Conservation (phyloP, 2,329 filamentous ascomycete genomes). For the Neopestalotiopsis sp. region DNA sequence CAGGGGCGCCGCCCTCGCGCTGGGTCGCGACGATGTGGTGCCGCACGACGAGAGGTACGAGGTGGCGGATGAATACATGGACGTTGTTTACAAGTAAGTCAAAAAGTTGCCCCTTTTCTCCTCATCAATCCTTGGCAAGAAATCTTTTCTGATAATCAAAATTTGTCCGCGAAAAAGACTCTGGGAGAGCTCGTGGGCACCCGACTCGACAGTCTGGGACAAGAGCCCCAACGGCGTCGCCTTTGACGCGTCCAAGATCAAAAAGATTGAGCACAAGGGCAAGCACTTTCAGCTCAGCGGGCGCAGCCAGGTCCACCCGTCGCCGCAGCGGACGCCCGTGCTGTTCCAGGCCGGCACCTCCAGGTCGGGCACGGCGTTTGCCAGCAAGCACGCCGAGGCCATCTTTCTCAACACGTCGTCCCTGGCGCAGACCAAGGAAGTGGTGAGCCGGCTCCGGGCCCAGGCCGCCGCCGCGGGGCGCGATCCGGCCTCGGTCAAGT, state of each 20-base stretch:
- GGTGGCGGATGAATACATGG: slow-evolving; percentile 65
- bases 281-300: slow-evolving; percentile 53
- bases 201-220: slow-evolving; percentile 60
- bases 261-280: slow-evolving; percentile 63
- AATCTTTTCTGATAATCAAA: too few species aligned
- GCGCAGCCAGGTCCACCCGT: slow-evolving; percentile 53
- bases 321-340: slow-evolving; percentile 59
- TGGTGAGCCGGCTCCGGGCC: slow-evolving; percentile 55
- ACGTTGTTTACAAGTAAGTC: slow-evolving; percentile 62
- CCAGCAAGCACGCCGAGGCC: slow-evolving; percentile 61
- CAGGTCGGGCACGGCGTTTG: slow-evolving; percentile 58
- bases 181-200: slow-evolving; percentile 59
- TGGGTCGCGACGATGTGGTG: slow-evolving; percentile 59
- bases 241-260: slow-evolving; percentile 60
- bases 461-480: slow-evolving; percentile 54
- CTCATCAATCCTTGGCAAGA: too few species aligned
- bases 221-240: slow-evolving; percentile 55
- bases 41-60: slow-evolving; percentile 65
- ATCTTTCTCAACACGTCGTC: slow-evolving; percentile 62
- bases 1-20: slow-evolving; percentile 64
- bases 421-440: slow-evolving; percentile 50
- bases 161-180: slow-evolving; percentile 37
- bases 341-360: slow-evolving; percentile 65
- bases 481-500: slow-evolving; percentile 59
- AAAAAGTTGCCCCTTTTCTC: not conserved